These are phyloP conservation scores for Trypanosoma caninum DNA, from an alignment of 208 protist genomes.

Conservation along the genomic window DNA sequence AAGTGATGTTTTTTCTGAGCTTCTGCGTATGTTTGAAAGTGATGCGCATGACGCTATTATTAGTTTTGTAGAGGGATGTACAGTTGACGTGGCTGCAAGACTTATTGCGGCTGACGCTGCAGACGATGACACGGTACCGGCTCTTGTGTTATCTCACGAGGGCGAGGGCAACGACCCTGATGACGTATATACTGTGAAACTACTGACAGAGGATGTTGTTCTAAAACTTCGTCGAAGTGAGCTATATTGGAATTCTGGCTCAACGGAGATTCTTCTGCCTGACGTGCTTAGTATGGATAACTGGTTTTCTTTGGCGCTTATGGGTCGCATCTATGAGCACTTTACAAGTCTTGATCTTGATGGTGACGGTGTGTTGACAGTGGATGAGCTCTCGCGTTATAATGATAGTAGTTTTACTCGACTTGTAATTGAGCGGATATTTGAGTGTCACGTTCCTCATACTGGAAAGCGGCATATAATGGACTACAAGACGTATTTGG, in stretches of 20 bases:
- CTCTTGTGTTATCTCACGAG: conserved; percentile 56
- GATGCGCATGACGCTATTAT: conserved; percentile 70
- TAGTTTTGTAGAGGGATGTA: conserved; percentile 58
- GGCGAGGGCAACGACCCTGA: conserved; percentile 45
- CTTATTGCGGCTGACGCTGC: conserved; percentile 29
- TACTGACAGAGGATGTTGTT: conserved; percentile 29
- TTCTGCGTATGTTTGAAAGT: conserved; percentile 88
- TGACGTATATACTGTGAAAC: conserved; percentile 70
- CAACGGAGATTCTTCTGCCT: conserved; percentile 51
- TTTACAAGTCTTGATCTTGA: conserved; percentile 83
- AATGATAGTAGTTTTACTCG: conserved; percentile 81
- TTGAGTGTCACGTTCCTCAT: conserved; percentile 87
- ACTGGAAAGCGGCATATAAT: conserved; percentile 71
- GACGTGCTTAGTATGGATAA: conserved; percentile 81
- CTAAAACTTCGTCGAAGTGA: conserved; percentile 44
- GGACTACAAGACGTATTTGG: conserved; percentile 91
- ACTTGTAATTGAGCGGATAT: conserved; percentile 79
- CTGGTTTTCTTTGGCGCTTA: conserved; percentile 86
- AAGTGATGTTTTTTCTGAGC: conserved; percentile 86
- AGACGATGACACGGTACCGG: conserved; percentile 66
- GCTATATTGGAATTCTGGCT: conserved; percentile 77
- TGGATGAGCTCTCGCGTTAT: conserved; percentile 76
- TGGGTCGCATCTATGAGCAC: conserved; percentile 87
- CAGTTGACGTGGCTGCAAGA: conserved; percentile 65
- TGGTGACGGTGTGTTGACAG: conserved; percentile 79